Base-by-base conservation (phyloP, 1,284 basidiomycete genomes). In the Vanrija sp. region DNA sequence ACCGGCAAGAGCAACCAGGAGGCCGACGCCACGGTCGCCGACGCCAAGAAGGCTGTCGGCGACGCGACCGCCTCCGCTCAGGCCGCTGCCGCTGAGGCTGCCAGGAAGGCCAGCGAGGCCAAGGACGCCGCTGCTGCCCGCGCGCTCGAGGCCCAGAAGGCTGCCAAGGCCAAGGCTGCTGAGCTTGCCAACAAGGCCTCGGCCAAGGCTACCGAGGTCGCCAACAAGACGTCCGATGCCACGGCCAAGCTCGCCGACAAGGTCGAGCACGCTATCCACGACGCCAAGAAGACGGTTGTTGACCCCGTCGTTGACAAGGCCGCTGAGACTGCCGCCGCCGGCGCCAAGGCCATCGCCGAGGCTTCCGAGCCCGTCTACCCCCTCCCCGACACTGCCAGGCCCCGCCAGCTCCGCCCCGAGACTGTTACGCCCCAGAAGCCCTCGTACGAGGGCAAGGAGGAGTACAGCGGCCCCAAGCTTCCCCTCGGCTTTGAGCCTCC, bases 401-500 rank as follows among this genome's bases (percentile, higher is more conserved):
- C 54, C 12, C 63, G 75, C 23, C 64, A 71, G 9, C 69, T 75
- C 39, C 76, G 73, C 41, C 72, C 67, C 23, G 69, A 67, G 51
- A 67, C 75, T 7, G 74, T 75, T 47, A 75, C 71, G 37, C 71
- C 63, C 19, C 56, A 64, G 45, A 62, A 63, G 52, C 69, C 69
- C 53, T 60, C 64, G 20, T 56, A 56, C 58, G 67, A 68, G 54
- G 71, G 72, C 36, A 77, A 81, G 52, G 78, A 81, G 57, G 75
- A 88, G 24, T 94, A 93, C 69, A 76, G 78, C 39, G 81, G 76
- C 15, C 70, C 73, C 36, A 84, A 86, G n/a, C 80, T 96, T 36
- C 93, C 92, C 20, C 76, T 97, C 51, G 93, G 92, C 7, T 89
- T 88, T 69, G 91, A 96, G 72, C 88, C 87, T 16, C 92, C 92